These are phyloP conservation scores for Penicillium nucicola DNA, from an alignment of 495 filamentous ascomycete species.

Conservation along the genomic window DNA sequence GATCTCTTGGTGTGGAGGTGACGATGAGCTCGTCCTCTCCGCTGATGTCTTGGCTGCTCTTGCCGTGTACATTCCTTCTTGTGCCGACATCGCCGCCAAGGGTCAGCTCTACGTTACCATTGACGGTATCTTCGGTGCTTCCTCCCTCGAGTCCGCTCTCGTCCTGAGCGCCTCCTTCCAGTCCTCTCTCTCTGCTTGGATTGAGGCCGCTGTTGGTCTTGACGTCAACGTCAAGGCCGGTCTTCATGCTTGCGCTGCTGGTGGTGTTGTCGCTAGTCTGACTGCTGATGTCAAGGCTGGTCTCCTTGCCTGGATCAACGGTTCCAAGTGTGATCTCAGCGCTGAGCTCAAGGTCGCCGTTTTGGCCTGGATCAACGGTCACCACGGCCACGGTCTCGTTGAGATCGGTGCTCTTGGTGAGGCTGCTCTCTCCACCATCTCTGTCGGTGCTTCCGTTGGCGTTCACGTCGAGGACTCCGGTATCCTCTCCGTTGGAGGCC, in stretches of 20 bases:
- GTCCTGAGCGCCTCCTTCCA: slow-evolving; percentile 33
- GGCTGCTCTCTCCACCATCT: slow-evolving; percentile 31
- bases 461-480: slow-evolving; percentile 31
- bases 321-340: slow-evolving; percentile 29
- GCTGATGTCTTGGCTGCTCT: slow-evolving; percentile 24
- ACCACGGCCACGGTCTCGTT: slow-evolving; percentile 27
- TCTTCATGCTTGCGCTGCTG: slow-evolving; percentile 36
- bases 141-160: slow-evolving; percentile 26
- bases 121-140: slow-evolving; percentile 37
- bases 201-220: slow-evolving; percentile 21
- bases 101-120: slow-evolving; percentile 37
- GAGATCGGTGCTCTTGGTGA: slow-evolving; percentile 26
- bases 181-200: slow-evolving; percentile 29
- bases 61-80: slow-evolving; percentile 35
- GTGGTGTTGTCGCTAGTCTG: slow-evolving; percentile 34
- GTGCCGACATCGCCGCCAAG: slow-evolving; percentile 36
- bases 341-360: slow-evolving; percentile 31
- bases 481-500: slow-evolving; percentile 25
- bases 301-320: slow-evolving; percentile 31
- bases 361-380: slow-evolving; percentile 35
- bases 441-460: slow-evolving; percentile 35
- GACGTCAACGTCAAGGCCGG: slow-evolving; percentile 31
- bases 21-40: slow-evolving; percentile 20
- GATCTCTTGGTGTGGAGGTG: slow-evolving; percentile 29
- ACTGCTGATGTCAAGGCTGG: slow-evolving; percentile 32